Conservation (phyloP, 352 stramenopile genomes). For the Pythium rishiriense region DNA sequence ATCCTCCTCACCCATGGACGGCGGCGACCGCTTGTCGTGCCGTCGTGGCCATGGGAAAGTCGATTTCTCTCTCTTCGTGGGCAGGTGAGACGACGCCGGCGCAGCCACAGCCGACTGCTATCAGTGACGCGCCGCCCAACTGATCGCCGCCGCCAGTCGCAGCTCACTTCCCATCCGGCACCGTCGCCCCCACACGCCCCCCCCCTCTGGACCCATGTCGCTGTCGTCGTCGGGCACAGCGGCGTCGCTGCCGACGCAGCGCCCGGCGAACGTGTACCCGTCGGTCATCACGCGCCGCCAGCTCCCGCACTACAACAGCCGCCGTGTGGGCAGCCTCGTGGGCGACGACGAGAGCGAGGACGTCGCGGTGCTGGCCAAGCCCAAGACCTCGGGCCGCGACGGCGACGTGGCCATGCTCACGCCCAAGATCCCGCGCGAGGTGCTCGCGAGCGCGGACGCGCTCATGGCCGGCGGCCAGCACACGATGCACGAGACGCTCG, state of each 20-base stretch:
- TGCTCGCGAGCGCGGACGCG: constrained; percentile 43
- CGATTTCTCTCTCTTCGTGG: background rate
- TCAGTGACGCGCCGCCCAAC: too few relatives aligned
- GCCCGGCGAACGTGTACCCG: constrained; percentile 17
- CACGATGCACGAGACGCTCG: constrained; percentile 53
- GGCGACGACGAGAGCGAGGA: constrained; percentile 6
- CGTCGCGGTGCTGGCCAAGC: too few relatives aligned
- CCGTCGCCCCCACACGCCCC: background rate
- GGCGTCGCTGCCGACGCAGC: constrained; percentile 8
- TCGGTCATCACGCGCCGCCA: constrained; percentile 22
- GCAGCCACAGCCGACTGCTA: too few relatives aligned
- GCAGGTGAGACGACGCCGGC: background rate
- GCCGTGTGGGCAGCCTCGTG: constrained; percentile 21
- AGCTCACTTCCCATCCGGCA: constrained; percentile 10
- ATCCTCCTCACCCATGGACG: too few relatives aligned
- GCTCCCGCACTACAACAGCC: constrained; percentile 38
- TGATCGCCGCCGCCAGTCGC: background rate
- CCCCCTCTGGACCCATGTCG: background rate
- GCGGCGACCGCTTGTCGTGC: background rate
- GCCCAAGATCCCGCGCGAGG: constrained; percentile 28
- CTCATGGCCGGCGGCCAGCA: constrained; percentile 47
- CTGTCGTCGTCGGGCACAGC: background rate
- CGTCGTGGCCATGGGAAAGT: background rate
- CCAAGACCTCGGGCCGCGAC: too few relatives aligned
- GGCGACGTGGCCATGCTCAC: background rate